Evolutionary conservation across 768 basidiomycete species (phyloP).

Genomic region (Suillus lakei): DNA sequence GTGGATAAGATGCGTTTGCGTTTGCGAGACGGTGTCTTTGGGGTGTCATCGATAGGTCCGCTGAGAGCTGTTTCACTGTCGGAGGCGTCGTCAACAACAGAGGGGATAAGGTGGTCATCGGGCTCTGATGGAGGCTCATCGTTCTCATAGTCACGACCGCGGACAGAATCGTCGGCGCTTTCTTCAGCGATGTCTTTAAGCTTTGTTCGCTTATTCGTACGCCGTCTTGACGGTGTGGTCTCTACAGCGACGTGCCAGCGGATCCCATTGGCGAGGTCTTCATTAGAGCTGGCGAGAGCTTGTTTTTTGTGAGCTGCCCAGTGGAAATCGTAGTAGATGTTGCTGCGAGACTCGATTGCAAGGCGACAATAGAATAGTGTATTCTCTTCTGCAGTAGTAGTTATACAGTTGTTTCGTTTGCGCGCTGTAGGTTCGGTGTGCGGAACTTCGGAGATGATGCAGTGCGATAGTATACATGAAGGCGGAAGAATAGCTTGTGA

Average conservation of each 20-base stretch:
- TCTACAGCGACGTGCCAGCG: conserved; percentile 51
- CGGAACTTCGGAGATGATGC: conserved; percentile 45
- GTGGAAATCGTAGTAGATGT: conserved; percentile 64
- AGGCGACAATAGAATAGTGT: conserved; percentile 57
- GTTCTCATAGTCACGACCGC: conserved; percentile 26
- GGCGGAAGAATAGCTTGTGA: conserved; percentile 54
- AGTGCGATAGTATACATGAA: conserved; percentile 54
- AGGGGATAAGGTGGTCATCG: conserved; percentile 25
- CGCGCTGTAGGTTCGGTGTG: conserved; percentile 15
- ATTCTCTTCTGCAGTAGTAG: conserved; percentile 20
- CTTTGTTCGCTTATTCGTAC: conserved; percentile 21
- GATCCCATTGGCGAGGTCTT: conserved; percentile 41
- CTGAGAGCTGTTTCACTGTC: conserved; percentile 36
- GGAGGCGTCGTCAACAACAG: conserved; percentile 19
- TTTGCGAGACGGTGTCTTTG: conserved; percentile 59
- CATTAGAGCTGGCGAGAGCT: conserved; percentile 37
- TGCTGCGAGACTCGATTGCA: conserved; percentile 61
- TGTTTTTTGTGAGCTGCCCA: conserved; percentile 56
- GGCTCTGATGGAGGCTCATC: conserved; percentile 23
- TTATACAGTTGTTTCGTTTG: conserved; percentile 27
- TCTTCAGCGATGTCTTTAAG: conserved; percentile 27
- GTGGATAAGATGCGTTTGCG: conserved; percentile 45
- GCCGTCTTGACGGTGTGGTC: conserved; percentile 13
- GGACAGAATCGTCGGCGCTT: not conserved
- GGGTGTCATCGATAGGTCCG: conserved; percentile 33